Conservation (phyloP, 139 green algal genomes). For the Marvania coccoides region DNA sequence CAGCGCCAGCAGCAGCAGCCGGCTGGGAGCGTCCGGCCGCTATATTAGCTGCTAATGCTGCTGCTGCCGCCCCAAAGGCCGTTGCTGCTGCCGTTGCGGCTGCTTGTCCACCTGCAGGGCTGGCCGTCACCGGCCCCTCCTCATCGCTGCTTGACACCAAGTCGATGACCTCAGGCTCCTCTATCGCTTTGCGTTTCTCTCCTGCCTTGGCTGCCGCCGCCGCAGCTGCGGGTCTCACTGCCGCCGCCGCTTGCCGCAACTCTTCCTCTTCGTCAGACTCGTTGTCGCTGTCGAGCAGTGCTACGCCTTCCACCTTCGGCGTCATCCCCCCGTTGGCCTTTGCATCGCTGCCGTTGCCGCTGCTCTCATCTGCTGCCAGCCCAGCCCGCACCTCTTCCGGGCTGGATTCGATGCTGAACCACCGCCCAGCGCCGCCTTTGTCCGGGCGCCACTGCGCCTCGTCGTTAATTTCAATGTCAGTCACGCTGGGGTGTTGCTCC, state of each 20-base stretch:
- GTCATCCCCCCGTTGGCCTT: neutral
- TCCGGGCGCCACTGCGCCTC: constrained; percentile 46
- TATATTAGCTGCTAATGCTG: no score
- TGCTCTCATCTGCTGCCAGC: neutral
- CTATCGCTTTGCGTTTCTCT: constrained; percentile 5
- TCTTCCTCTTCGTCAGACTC: constrained; percentile 20
- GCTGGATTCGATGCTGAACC: neutral
- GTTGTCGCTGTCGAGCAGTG: constrained; percentile 1
- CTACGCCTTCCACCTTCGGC: neutral
- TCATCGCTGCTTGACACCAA: constrained; percentile 21
- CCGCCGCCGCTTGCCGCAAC: neutral
- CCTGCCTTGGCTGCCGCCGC: neutral
- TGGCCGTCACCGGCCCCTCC: neutral
- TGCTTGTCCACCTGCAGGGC: neutral
- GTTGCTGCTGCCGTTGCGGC: neutral
- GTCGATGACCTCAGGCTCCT: constrained; percentile 24
- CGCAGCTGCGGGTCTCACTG: neutral
- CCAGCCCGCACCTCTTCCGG: neutral
- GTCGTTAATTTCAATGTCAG: neutral
- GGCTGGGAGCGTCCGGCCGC: neutral
- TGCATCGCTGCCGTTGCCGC: neutral
- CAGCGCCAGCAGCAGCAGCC: neutral
- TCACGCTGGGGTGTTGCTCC: neutral
- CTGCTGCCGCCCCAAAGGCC: no score
- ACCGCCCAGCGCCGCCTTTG: neutral